Conservation (phyloP, 176 grass and related monocot genomes). For the Poa annua region DNA sequence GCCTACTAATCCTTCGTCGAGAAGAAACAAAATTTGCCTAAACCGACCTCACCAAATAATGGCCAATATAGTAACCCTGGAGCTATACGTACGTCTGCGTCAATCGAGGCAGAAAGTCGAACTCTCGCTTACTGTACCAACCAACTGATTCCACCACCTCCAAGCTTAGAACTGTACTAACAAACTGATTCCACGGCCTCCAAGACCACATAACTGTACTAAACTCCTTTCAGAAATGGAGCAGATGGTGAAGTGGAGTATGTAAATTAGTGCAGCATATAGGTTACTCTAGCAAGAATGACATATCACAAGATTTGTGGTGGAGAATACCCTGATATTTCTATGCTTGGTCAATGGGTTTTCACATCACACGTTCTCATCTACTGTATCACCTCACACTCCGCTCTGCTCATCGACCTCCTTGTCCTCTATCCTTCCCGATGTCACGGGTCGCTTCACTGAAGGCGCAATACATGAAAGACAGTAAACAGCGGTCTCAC, state of each 20-base stretch:
- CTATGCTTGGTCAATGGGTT: no score
- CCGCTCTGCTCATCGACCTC: neutral
- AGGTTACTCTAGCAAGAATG: no score
- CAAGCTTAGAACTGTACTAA: neutral
- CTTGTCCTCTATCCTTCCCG: neutral
- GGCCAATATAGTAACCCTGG: neutral
- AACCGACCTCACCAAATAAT: conserved; percentile 3
- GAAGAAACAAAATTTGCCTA: conserved; percentile 48
- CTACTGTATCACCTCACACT: neutral
- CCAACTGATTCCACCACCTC: neutral
- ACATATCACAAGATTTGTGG: no score
- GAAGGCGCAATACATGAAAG: neutral
- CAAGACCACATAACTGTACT: neutral
- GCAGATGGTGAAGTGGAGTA: no score
- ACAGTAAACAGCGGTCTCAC: neutral
- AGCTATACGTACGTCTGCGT: neutral
- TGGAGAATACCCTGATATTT: no score
- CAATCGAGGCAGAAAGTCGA: neutral
- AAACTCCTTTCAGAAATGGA: no score
- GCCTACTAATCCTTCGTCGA: conserved; percentile 55
- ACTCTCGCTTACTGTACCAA: neutral
- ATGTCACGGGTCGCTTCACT: neutral
- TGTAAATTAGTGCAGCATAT: no score
- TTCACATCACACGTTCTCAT: no score
- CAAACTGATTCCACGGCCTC: neutral